phyloP scores from a whole-genome alignment of 2,329 filamentous ascomycete genomes.

The Cordyceps sp. region DNA sequence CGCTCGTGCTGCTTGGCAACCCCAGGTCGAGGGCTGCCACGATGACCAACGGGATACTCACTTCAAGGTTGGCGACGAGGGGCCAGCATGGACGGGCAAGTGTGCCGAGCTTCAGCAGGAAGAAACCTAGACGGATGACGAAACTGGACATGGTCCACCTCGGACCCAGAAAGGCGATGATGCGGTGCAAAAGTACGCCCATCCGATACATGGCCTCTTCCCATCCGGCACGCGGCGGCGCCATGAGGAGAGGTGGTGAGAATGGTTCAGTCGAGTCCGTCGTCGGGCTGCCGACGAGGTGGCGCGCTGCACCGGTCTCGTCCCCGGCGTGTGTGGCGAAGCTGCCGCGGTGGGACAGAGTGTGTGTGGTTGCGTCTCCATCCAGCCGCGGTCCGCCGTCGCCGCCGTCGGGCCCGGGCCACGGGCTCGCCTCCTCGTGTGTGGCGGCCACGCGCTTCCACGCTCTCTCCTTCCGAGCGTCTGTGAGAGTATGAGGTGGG shows the following conservation, averaged over 20 bases:
- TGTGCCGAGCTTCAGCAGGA: constrained; percentile 51
- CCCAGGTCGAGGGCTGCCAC: constrained; percentile 53
- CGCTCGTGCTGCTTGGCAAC: constrained; percentile 11
- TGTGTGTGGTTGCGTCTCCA: not conserved
- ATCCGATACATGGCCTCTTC: constrained; percentile 16
- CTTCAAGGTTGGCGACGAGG: constrained; percentile 44
- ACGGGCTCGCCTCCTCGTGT: not conserved
- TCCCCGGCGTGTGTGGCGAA: not conserved
- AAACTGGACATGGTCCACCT: constrained; percentile 14
- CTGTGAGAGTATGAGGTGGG: constrained; percentile 11
- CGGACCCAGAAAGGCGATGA: constrained; percentile 8
- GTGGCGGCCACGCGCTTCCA: constrained; percentile 4
- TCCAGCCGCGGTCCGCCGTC: not conserved
- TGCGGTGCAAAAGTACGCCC: constrained; percentile 17
- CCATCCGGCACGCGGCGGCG: constrained; percentile 24
- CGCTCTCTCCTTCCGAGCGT: constrained; percentile 13
- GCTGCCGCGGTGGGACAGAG: not conserved
- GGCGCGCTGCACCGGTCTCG: not conserved
- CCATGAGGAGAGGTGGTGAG: constrained; percentile 23
- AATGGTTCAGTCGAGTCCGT: not conserved
- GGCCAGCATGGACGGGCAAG: constrained; percentile 56
- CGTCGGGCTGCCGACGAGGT: not conserved
- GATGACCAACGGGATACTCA: constrained; percentile 50
- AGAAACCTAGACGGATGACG: constrained; percentile 38
- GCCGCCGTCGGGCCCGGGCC: not conserved